These are phyloP conservation scores for Trypanosoma boissoni DNA, from an alignment of 208 protist genomes.

Conservation along the genomic window DNA sequence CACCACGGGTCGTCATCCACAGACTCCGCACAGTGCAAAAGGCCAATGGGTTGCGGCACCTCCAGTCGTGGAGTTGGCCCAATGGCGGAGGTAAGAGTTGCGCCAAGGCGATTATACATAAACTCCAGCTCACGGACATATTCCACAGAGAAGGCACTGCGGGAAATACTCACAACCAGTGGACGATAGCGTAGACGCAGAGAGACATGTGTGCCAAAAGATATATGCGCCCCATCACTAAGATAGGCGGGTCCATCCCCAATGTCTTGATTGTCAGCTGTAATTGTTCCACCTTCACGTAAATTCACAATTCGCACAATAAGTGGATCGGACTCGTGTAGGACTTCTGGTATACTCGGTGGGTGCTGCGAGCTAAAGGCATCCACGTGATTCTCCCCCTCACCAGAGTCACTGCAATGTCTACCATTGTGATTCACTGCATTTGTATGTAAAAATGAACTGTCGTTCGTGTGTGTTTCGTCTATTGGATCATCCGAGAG, in stretches of 20 bases:
- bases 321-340: conserved; percentile 34
- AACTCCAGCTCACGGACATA: conserved; percentile 45
- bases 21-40: conserved; percentile 51
- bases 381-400: conserved; percentile 4
- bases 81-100: conserved; percentile 33
- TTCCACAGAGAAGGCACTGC: conserved; percentile 32
- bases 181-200: conserved; percentile 64
- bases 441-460: neutral
- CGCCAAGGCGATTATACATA: conserved; percentile 65
- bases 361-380: neutral
- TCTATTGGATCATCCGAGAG: neutral
- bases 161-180: conserved; percentile 62
- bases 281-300: conserved; percentile 20
- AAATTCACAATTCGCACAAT: conserved; percentile 55
- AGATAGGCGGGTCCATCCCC: conserved; percentile 35
- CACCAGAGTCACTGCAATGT: too few relatives aligned
- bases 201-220: conserved; percentile 37
- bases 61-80: conserved; percentile 19
- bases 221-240: conserved; percentile 44
- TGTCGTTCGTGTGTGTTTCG: conserved; percentile 17
- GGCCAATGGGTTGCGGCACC: conserved; percentile 46
- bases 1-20: conserved; percentile 53
- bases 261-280: conserved; percentile 32
- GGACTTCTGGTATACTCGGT: neutral
- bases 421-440: neutral